phyloP scores from a whole-genome alignment of 2,329 filamentous ascomycete genomes.

The Aspergillus chevalieri region DNA sequence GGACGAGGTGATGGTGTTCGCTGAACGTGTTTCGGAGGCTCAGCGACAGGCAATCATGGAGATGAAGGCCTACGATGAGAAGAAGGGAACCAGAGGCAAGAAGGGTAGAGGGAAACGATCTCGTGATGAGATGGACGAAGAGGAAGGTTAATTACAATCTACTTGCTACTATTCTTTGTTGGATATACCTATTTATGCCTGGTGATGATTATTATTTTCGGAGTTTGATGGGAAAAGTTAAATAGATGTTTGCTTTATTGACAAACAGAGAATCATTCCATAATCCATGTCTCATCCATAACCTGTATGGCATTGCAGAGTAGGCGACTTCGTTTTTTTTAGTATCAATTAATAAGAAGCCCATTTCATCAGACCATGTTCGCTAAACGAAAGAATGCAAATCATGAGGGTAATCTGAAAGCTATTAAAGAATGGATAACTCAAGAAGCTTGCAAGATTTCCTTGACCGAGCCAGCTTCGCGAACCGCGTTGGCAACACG shows the following conservation, averaged over 20 bases:
- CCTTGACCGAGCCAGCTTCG: conserved; percentile 41
- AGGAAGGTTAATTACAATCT: conserved; percentile 53
- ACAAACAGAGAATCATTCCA: no score
- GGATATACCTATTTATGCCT: neutral
- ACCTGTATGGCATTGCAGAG: no score
- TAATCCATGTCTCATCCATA: no score
- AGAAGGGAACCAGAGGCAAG: conserved; percentile 47
- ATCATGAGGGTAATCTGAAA: neutral
- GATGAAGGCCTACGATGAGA: conserved; percentile 75
- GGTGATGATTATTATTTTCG: neutral
- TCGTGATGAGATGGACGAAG: conserved; percentile 65
- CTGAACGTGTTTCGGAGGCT: conserved; percentile 71
- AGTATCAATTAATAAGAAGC: no score
- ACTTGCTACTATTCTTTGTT: neutral
- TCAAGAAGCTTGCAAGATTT: conserved; percentile 10
- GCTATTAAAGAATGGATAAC: neutral
- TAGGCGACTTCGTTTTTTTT: no score
- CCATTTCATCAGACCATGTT: no score
- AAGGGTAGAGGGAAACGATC: conserved; percentile 52
- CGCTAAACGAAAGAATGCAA: no score
- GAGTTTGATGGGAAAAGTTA: neutral
- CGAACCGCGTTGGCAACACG: conserved; percentile 73
- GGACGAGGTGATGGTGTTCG: conserved; percentile 80
- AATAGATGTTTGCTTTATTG: no score
- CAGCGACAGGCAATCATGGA: conserved; percentile 72